phyloP scores from a whole-genome alignment of 768 basidiomycete genomes.

The Obba rivulosa region DNA sequence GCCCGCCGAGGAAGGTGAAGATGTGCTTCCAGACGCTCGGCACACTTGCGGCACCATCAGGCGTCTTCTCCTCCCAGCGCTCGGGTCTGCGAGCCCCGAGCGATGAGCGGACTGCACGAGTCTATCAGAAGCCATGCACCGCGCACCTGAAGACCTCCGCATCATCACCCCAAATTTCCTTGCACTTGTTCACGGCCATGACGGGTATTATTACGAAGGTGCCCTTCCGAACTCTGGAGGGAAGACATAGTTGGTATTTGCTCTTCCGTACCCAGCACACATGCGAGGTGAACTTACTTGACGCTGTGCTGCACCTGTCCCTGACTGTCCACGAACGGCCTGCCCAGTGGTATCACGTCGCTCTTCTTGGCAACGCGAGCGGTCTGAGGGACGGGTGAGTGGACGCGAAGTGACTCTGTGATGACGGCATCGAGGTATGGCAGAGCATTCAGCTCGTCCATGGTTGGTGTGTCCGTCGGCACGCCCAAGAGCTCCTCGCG shows the following conservation, averaged over 20 bases:
- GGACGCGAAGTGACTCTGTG: slow-evolving; percentile 52
- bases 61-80: slow-evolving; percentile 45
- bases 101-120: not conserved
- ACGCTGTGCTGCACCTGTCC: slow-evolving; percentile 14
- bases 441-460: slow-evolving; percentile 64
- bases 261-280: not conserved
- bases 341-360: slow-evolving; percentile 48
- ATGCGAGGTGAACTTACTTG: slow-evolving; percentile 27
- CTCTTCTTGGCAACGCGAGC: slow-evolving; percentile 41
- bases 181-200: slow-evolving; percentile 42
- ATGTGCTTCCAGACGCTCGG: slow-evolving; percentile 60
- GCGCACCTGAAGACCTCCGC: slow-evolving; percentile 49
- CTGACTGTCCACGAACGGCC: slow-evolving; percentile 20
- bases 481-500: slow-evolving; percentile 37
- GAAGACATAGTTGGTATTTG: not conserved
- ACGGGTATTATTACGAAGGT: slow-evolving; percentile 44
- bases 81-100: slow-evolving; percentile 44
- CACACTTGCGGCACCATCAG: slow-evolving; percentile 37
- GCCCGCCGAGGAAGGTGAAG: slow-evolving; percentile 60
- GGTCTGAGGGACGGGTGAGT: slow-evolving; percentile 44
- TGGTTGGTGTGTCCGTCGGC: slow-evolving; percentile 38
- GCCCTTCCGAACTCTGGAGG: slow-evolving; percentile 14
- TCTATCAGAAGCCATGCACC: too few species aligned
- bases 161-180: slow-evolving; percentile 58
- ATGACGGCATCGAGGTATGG: too few species aligned